Evolutionary conservation across 1,284 basidiomycete species (phyloP).

Genomic region (Somion occarium): DNA sequence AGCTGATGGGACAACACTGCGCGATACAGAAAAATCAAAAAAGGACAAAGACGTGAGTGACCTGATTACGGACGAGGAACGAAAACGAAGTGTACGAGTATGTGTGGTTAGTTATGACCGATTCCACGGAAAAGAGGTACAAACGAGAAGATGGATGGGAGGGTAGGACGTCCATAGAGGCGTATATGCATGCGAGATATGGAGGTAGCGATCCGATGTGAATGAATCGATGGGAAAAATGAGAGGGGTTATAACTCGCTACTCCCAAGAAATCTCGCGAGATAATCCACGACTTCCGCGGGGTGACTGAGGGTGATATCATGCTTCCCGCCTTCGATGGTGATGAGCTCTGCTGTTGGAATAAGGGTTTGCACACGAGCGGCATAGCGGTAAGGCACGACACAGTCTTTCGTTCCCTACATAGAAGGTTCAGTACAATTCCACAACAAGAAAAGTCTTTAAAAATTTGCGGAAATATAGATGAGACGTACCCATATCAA

Average conservation of each 20-base stretch:
- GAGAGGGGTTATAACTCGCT: not conserved
- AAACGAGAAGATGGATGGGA: not conserved
- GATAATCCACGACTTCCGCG: conserved; percentile 30
- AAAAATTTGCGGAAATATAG: not conserved
- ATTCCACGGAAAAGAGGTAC: not conserved
- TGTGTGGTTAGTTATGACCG: too few species aligned
- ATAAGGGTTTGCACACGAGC: conserved; percentile 47
- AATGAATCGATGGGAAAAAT: too few species aligned
- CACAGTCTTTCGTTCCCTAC: conserved; percentile 63
- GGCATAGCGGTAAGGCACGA: conserved; percentile 60
- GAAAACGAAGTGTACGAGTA: too few species aligned
- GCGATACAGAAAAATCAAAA: too few species aligned
- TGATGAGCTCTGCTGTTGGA: conserved; percentile 49
- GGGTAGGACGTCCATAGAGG: not conserved
- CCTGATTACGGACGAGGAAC: too few species aligned
- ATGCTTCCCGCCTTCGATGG: conserved; percentile 56
- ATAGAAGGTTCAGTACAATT: not conserved
- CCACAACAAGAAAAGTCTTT: not conserved
- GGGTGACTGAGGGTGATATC: conserved; percentile 60
- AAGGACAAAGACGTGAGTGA: too few species aligned
- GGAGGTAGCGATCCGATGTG: not conserved
- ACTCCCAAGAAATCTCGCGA: not conserved
- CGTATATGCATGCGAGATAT: not conserved
- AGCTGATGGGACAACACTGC: too few species aligned
- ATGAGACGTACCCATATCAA: conserved; percentile 57